These are phyloP conservation scores for Blastobotrys raffinosifermentans DNA, from an alignment of 1,139 yeast species.

Conservation along the genomic window DNA sequence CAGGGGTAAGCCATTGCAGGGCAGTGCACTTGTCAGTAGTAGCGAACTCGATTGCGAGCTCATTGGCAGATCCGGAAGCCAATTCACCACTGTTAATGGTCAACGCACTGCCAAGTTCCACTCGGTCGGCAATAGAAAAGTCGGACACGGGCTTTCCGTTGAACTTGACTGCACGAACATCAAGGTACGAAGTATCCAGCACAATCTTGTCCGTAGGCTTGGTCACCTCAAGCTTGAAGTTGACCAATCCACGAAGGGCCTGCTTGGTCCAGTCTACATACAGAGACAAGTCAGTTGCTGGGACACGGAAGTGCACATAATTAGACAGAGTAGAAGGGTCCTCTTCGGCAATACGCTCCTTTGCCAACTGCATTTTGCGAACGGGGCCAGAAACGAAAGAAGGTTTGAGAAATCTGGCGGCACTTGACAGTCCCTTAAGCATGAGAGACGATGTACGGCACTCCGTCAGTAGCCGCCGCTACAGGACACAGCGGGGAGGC, in stretches of 20 bases:
- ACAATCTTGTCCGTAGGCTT: conserved; percentile 35
- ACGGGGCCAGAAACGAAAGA: too few relatives aligned
- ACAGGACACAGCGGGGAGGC: too few relatives aligned
- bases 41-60: conserved; percentile 46
- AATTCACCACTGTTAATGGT: conserved; percentile 30
- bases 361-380: too few relatives aligned
- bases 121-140: conserved; percentile 43
- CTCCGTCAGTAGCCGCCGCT: too few relatives aligned
- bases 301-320: conserved; percentile 49
- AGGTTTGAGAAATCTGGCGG: too few relatives aligned
- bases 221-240: conserved; percentile 38
- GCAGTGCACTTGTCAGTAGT: conserved; percentile 81
- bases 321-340: conserved; percentile 79
- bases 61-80: conserved; percentile 14
- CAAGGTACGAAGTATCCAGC: conserved; percentile 66
- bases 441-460: too few relatives aligned
- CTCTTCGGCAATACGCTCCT: too few relatives aligned
- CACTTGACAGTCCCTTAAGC: too few relatives aligned
- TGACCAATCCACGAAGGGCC: conserved; percentile 52
- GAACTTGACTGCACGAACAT: conserved; percentile 43
- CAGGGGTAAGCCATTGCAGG: conserved; percentile 73
- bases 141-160: conserved; percentile 34
- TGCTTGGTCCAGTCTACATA: conserved; percentile 51
- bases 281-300: conserved; percentile 48
- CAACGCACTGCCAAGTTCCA: conserved; percentile 65